Percentiles rank a stretch among this genome's conserved stretches.
Conservation (phyloP, 2,329 filamentous ascomycete genomes). For the Botrytis squamosa region DNA sequence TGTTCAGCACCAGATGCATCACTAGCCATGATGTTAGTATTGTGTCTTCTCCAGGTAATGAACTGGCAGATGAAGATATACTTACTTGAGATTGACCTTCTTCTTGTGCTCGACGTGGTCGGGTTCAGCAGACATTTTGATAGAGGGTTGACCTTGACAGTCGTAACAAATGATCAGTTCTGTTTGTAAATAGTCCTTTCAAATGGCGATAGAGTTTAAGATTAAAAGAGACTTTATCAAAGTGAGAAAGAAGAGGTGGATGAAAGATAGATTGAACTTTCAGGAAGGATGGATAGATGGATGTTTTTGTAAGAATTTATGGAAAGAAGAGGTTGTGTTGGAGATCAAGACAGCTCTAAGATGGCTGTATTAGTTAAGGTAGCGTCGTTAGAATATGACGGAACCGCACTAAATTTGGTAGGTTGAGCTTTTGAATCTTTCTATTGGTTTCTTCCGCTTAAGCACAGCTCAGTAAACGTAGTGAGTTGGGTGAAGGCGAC, state of each 20-base stretch:
- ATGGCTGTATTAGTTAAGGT: slow-evolving; percentile 2
- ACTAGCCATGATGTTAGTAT: slow-evolving; percentile 53
- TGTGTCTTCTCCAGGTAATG: slow-evolving; percentile 14
- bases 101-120: slow-evolving; percentile 66
- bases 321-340: slow-evolving; percentile 18
- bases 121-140: slow-evolving; percentile 69
- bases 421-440: slow-evolving; percentile 1
- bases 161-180: slow-evolving; percentile 5
- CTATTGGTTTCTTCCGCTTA: slow-evolving; percentile 22
- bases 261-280: background rate
- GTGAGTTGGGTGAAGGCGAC: background rate
- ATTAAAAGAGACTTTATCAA: background rate
- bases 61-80: slow-evolving; percentile 27
- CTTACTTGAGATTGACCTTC: slow-evolving; percentile 82
- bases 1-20: slow-evolving; percentile 86
- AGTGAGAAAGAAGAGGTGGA: slow-evolving; percentile 5
- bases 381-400: slow-evolving; percentile 22
- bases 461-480: background rate
- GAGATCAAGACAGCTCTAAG: slow-evolving; percentile 20
- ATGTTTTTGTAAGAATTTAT: background rate
- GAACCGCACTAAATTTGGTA: slow-evolving; percentile 16
- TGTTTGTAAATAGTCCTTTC: background rate
- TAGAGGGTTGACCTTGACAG: slow-evolving; percentile 41
- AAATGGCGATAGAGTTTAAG: background rate
- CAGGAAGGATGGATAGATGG: background rate